Evolutionary conservation across 164 flowering plant genomes (phyloP).

Genomic region (Aristolochia contorta): DNA sequence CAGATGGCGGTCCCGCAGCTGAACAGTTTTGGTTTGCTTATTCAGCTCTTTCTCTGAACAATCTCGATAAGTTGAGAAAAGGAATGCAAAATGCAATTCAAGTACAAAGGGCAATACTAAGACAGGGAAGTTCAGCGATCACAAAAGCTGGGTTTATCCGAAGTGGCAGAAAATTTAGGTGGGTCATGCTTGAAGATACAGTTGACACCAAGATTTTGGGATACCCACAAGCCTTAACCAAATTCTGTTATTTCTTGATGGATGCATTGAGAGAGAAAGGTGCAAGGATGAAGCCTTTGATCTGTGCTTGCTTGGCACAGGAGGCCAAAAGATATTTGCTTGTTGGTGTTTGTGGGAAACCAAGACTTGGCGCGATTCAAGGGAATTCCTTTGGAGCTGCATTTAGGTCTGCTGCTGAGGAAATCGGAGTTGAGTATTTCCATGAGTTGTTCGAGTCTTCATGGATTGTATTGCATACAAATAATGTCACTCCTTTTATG

Average conservation of each 20-base stretch:
- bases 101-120: conserved; percentile 71
- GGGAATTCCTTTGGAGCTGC: conserved; percentile 93
- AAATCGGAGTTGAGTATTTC: conserved; percentile 69
- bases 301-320: conserved; percentile 72
- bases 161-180: conserved; percentile 84
- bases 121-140: conserved; percentile 91
- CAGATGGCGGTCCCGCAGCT: conserved; percentile 61
- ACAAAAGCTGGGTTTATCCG: conserved; percentile 75
- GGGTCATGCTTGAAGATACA: conserved; percentile 94
- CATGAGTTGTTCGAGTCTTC: conserved; percentile 92
- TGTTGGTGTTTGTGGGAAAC: conserved; percentile 86
- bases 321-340: conserved; percentile 60
- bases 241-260: conserved; percentile 84
- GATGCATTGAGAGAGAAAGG: conserved; percentile 92
- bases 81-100: conserved; percentile 87
- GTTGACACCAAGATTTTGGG: conserved; percentile 66
- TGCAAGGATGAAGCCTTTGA: conserved; percentile 82
- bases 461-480: conserved; percentile 72
- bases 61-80: conserved; percentile 55
- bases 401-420: conserved; percentile 79
- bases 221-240: conserved; percentile 88
- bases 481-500: conserved; percentile 77
- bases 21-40: conserved; percentile 77
- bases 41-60: conserved; percentile 67
- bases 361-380: conserved; percentile 72